Base-by-base conservation (phyloP, 2,329 filamentous ascomycete genomes). In the Colletotrichum sp. region DNA sequence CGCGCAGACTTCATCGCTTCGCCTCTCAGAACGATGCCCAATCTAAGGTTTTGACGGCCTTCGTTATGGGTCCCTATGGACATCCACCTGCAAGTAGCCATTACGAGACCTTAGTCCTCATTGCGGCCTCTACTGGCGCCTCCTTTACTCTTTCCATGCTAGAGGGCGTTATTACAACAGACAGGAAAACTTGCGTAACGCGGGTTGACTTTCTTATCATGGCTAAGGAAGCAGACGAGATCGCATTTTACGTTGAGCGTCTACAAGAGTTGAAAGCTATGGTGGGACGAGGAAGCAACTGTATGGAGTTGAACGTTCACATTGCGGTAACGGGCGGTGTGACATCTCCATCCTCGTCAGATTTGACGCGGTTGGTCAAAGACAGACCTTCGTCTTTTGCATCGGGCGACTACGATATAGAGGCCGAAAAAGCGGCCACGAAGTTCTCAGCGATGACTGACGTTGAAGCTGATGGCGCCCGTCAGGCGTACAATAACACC, bases 61-160 rank as follows among this genome's bases (percentile, higher is more conserved):
- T 92, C 49, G 84, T 92, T 3, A 84, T 88, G 2, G 91, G 91
- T 0, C 91, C 91, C 0, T 92, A 89, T 65, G 91, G 91, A n/a
- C 82, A 82, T 5, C 90, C 90, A 3, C 90, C 90, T 0, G 84
- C 85, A 6, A 92, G 90, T 89, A 86, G 92, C 67, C 85, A 89
- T 1, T 93, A 89, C 80, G 91, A 93, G 81, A 91, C 90, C 0
- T 81, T 93, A 52, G 84, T 93, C 5, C 84, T 93, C 10, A 89
- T 93, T 57, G 91, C 90, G 0, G 91, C 91, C 1, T 93, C 91
- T 1, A 93, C 91, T 0, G 91, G 91, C 18, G 89, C 91, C 2
- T 92, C 91, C 6, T 93, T 91, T 71, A 91, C 89, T 2, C 82
- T 92, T 7, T 90, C 91, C 0, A 90, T 93, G 6, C 84, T 93